Conservation (phyloP, 306 rosid genomes). For the Elaeagnus macrophylla region DNA sequence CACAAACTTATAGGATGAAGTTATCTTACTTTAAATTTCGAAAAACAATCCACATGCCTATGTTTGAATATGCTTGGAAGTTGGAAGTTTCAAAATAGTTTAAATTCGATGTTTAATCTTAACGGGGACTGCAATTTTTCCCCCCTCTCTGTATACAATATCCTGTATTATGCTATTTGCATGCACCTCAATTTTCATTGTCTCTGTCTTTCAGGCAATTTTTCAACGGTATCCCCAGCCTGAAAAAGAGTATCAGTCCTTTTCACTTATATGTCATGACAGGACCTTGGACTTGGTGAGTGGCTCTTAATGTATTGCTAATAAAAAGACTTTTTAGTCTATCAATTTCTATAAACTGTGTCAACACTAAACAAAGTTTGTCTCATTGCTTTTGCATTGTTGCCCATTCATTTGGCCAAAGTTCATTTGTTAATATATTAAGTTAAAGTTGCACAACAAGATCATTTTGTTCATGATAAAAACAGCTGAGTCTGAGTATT, state of each 20-base stretch:
- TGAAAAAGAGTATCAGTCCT: slow-evolving; percentile 94
- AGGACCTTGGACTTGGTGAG: slow-evolving; percentile 97
- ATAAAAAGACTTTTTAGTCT: not conserved
- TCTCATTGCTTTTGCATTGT: slow-evolving; percentile 2
- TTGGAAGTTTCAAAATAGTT: slow-evolving; percentile 7
- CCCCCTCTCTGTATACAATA: not conserved
- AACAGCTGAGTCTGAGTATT: slow-evolving; percentile 1
- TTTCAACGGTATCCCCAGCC: slow-evolving; percentile 95
- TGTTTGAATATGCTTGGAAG: slow-evolving; percentile 5
- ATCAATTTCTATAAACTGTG: slow-evolving; percentile 7
- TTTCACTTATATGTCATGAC: slow-evolving; percentile 72
- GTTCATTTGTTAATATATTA: slow-evolving; percentile 21
- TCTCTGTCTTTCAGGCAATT: slow-evolving; percentile 54
- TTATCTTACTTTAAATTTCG: slow-evolving; percentile 5
- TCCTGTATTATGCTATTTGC: slow-evolving; percentile 16
- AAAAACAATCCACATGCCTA: slow-evolving; percentile 8
- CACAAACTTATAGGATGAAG: slow-evolving; percentile 12
- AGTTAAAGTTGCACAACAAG: slow-evolving; percentile 1
- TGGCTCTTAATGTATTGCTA: slow-evolving; percentile 12
- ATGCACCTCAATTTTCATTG: slow-evolving; percentile 9
- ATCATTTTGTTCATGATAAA: not conserved
- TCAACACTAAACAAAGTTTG: slow-evolving; percentile 9
- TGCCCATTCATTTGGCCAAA: slow-evolving; percentile 3
- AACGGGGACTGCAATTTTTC: not conserved
- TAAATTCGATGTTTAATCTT: slow-evolving; percentile 5